Evolutionary conservation across 2,329 filamentous ascomycete species (phyloP).

Genomic region (Claviceps spartinae): DNA sequence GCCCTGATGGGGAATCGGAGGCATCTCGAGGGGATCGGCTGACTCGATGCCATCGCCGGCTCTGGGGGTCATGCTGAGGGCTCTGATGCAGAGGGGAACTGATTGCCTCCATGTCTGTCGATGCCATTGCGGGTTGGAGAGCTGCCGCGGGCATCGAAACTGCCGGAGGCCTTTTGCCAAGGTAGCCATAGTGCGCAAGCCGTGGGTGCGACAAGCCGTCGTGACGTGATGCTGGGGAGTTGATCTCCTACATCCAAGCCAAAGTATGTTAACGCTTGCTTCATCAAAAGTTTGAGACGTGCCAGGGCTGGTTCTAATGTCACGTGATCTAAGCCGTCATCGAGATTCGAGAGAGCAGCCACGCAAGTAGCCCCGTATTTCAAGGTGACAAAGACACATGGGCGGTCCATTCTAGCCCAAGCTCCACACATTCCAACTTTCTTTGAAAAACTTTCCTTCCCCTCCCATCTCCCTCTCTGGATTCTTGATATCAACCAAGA

Average conservation of each 20-base stretch:
- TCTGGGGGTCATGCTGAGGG: constrained; percentile 10
- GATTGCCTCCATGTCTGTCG: constrained; percentile 12
- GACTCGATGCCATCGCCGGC: constrained; percentile 4
- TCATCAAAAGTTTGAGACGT: not conserved
- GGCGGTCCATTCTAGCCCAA: constrained; percentile 2
- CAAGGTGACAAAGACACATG: no score
- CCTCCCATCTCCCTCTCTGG: constrained; percentile 5
- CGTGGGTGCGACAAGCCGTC: not conserved
- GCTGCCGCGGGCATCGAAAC: constrained; percentile 20
- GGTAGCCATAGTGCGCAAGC: constrained; percentile 18
- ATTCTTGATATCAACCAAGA: constrained; percentile 6
- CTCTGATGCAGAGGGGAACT: constrained; percentile 15
- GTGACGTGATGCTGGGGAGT: not conserved
- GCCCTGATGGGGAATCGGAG: constrained; percentile 17
- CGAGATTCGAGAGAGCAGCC: no score
- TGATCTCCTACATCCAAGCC: not conserved
- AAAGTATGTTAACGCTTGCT: not conserved
- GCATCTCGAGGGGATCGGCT: constrained; percentile 1
- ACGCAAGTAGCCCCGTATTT: no score
- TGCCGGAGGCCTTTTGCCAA: constrained; percentile 22
- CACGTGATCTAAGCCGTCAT: constrained; percentile 9
- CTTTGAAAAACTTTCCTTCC: constrained; percentile 5
- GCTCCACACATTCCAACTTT: constrained; percentile 7
- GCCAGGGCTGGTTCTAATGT: not conserved
- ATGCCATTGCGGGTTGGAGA: constrained; percentile 17